A percentile compares a stretch with the other conserved stretches of the same genome.
These are phyloP conservation scores for Talaromyces sp. DNA, from an alignment of 2,329 filamentous ascomycete genomes.

Conservation along the genomic window DNA sequence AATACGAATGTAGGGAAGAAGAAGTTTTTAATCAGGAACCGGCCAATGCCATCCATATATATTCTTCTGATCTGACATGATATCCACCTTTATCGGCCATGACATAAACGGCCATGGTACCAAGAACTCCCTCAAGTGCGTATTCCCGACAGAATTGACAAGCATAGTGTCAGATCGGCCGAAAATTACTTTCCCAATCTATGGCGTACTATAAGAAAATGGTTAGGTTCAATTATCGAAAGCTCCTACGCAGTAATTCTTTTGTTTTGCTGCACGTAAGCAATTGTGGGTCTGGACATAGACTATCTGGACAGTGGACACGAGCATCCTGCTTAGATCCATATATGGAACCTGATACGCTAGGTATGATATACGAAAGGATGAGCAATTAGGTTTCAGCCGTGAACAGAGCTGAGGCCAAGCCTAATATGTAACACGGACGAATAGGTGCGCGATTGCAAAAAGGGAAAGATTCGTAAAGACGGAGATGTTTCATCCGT, in stretches of 20 bases:
- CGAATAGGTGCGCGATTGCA: neutral
- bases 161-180: neutral
- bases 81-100: neutral
- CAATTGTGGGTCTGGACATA: neutral
- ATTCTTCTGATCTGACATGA: neutral
- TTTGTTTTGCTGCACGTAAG: neutral
- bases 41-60: neutral
- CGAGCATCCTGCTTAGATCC: neutral
- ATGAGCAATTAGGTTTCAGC: neutral
- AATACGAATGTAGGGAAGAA: neutral
- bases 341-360: neutral
- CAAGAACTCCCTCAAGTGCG: neutral
- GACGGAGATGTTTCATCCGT: conserved; percentile 2
- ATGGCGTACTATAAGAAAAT: neutral
- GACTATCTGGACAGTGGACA: neutral
- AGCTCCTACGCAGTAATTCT: neutral
- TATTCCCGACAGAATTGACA: neutral
- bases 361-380: neutral
- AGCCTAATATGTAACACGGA: neutral
- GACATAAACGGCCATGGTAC: neutral
- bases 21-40: neutral
- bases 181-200: neutral
- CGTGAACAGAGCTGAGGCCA: neutral
- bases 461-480: neutral
- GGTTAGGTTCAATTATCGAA: neutral